phyloP scores from a whole-genome alignment of 176 grass and related monocot species.

The Aegilops umbellulata region DNA sequence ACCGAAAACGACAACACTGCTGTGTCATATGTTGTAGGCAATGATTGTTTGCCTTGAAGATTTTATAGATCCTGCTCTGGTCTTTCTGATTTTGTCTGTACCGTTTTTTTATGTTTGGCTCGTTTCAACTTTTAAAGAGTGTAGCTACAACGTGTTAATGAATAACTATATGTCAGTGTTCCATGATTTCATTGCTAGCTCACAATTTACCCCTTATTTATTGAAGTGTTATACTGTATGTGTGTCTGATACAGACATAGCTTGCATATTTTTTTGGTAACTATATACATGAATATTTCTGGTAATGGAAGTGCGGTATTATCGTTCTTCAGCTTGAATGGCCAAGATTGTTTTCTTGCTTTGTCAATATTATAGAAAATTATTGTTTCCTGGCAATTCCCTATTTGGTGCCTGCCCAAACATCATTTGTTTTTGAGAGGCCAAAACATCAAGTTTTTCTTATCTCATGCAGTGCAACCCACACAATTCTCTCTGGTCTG shows the following conservation, averaged over 20 bases:
- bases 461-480: not conserved
- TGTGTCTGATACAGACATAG: not conserved
- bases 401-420: no score
- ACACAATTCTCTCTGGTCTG: not conserved
- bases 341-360: no score
- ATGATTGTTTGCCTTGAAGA: not conserved
- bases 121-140: not conserved
- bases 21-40: not conserved
- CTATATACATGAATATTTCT: constrained; percentile 11
- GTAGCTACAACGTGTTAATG: not conserved
- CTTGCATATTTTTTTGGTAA: not conserved
- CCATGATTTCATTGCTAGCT: not conserved
- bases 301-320: not conserved
- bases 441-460: not conserved
- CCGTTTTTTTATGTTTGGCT: not conserved
- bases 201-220: not conserved
- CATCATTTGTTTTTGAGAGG: no score
- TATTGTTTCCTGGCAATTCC: no score
- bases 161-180: not conserved
- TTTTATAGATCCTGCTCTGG: constrained; percentile 7
- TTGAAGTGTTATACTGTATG: not conserved
- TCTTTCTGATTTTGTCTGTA: constrained; percentile 4
- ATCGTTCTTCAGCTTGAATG: no score
- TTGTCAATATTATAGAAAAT: no score
- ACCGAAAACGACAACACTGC: not conserved